phyloP scores from a whole-genome alignment of 768 basidiomycete species.

The Galerina marginata region DNA sequence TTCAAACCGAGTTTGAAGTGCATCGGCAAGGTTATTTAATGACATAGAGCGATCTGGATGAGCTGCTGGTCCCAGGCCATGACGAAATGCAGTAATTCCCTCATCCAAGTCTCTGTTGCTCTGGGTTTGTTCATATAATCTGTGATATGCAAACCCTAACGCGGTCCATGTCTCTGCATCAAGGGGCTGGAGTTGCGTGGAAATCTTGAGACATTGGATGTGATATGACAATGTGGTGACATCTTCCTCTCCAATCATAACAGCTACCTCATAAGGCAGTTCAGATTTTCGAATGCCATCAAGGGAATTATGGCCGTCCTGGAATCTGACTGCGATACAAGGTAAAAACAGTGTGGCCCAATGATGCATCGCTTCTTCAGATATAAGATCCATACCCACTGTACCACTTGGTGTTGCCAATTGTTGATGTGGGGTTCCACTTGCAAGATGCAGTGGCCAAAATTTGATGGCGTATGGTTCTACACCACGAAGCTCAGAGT shows the following conservation, averaged over 20 bases:
- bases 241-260: too few species aligned
- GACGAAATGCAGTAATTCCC: neutral
- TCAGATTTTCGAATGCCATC: too few species aligned
- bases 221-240: too few species aligned
- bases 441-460: neutral
- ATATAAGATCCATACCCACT: neutral
- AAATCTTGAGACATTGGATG: too few species aligned
- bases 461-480: constrained; percentile 1
- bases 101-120: neutral
- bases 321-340: neutral
- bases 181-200: neutral
- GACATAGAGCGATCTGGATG: neutral
- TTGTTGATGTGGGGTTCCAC: neutral
- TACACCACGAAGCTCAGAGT: neutral
- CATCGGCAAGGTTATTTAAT: neutral
- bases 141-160: neutral
- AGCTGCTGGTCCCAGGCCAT: neutral
- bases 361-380: neutral
- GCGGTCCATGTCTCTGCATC: neutral
- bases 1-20: neutral
- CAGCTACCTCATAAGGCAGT: too few species aligned
- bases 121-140: neutral
- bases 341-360: neutral
- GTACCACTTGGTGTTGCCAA: neutral
- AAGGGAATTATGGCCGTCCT: neutral